Base-by-base conservation (phyloP, 2,329 filamentous ascomycete genomes). In the Bisporella sp. region DNA sequence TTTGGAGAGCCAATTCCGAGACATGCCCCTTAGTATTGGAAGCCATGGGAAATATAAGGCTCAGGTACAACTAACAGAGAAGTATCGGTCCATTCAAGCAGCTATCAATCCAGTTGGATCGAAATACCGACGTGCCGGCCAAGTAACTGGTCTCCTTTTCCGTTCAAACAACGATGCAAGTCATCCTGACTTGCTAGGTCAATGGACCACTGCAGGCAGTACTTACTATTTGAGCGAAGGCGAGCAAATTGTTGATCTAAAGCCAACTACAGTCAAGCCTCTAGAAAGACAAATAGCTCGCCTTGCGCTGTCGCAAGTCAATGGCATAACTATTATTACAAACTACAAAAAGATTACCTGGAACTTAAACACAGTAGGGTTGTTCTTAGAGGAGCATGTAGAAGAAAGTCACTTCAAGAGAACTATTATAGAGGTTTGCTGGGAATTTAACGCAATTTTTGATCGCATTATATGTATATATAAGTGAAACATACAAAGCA, bases 101-200 rank as follows among this genome's bases (percentile, higher is more conserved):
- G 52, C 46, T 31, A 43, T 46, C 13, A 52, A 41, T 11, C 47
- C 41, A 29, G 33, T n/a, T 12, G 31, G 9, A 33, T 50, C 47
- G 9, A 52, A 46, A 37, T 54, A 54, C 41, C 47, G 50, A 28
- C 37, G 41, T 21, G 31, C 29, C 29, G 44, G 45, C 4, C 43
- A 54, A 32, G 47, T 54, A 6, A 54, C 50, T 33, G 50, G 50
- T 12, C 49, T 52, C 13, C 37, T 54, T 33, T 52, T 54, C 37
- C 50, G 37, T 41, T 31, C 40, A 52, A 40, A 32, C 9, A 4
- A 35, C 41, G 45, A 51, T 30, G 4, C 4, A n/a, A 48, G 35
- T 29, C 28, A 52, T 42, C 49, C 49, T 44, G 49, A 52, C 30
- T 47, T 54, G 31, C 49, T 54, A 47, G 52, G 52, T 11, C 49